phyloP scores from a whole-genome alignment of 2,329 filamentous ascomycete genomes.

The Pseudodiploospora longispora region DNA sequence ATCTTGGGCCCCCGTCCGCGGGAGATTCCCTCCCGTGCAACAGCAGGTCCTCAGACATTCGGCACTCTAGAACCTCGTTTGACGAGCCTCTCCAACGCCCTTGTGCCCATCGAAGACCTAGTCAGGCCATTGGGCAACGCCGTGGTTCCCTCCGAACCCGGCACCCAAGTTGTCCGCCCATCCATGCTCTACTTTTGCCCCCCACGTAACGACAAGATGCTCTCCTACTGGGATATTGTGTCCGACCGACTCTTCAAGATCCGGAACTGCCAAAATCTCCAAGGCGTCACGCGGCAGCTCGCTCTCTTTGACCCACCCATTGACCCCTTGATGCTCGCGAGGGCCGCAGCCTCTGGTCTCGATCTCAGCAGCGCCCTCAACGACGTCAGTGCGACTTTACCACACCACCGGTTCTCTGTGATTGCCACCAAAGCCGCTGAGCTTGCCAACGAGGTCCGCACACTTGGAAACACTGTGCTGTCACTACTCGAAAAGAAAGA shows the following conservation, averaged over 20 bases:
- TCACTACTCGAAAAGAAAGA: background rate
- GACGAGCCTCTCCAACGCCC: no score
- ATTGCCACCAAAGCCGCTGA: background rate
- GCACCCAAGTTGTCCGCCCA: no score
- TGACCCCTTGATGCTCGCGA: background rate
- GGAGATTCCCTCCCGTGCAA: background rate
- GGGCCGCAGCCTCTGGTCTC: background rate
- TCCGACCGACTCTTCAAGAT: conserved; percentile 2
- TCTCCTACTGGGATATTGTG: background rate
- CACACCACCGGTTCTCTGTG: conserved; percentile 1
- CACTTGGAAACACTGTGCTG: background rate
- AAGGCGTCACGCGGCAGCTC: background rate
- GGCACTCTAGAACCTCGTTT: no score
- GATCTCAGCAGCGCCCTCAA: background rate
- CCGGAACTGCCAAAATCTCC: background rate
- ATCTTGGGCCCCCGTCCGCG: conserved; percentile 6
- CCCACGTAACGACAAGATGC: background rate
- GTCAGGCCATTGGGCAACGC: no score
- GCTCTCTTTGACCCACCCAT: background rate
- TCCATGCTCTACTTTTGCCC: background rate
- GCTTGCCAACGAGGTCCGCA: background rate
- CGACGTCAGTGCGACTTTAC: background rate
- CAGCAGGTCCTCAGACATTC: no score
- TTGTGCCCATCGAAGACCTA: no score
- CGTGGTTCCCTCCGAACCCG: no score